Conservation (phyloP, 139 green algal genomes). For the Zygnema circumcarinatum region DNA sequence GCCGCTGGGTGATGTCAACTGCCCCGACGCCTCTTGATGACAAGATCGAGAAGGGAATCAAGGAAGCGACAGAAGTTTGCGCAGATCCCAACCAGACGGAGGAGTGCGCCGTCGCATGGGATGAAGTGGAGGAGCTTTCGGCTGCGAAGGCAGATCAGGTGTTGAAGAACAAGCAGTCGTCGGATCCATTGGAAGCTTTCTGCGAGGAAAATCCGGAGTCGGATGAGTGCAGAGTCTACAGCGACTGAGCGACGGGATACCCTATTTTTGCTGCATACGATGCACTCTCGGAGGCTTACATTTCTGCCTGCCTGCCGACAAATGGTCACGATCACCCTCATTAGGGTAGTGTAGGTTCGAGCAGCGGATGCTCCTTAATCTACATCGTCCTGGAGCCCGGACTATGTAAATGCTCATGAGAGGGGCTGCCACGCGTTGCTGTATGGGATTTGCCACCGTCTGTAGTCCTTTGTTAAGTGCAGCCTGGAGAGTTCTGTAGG, state of each 20-base stretch:
- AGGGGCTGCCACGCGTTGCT: no score
- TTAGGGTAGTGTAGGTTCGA: no score
- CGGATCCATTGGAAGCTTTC: slow-evolving; percentile 72
- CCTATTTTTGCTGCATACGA: no score
- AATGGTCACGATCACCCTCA: no score
- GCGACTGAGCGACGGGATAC: slow-evolving; percentile 18
- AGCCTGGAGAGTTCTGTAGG: no score
- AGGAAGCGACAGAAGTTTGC: slow-evolving; percentile 54
- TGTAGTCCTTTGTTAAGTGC: no score
- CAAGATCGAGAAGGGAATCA: slow-evolving; percentile 45
- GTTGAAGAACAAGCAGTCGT: slow-evolving; percentile 7
- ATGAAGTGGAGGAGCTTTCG: slow-evolving; percentile 67
- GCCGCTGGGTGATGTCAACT: neutral
- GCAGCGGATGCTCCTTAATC: no score
- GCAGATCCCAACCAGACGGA: slow-evolving; percentile 30
- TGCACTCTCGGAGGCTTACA: no score
- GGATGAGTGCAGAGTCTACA: slow-evolving; percentile 74
- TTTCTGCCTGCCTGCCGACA: no score
- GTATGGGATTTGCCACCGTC: no score
- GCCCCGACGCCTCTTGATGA: neutral
- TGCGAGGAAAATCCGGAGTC: slow-evolving; percentile 73
- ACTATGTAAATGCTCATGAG: no score
- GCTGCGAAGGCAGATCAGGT: slow-evolving; percentile 42
- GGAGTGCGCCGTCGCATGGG: slow-evolving; percentile 63
- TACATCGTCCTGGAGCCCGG: no score